Evolutionary conservation across 2,329 filamentous ascomycete genomes (phyloP).

Genomic region (Myriosclerotinia scirpicola): DNA sequence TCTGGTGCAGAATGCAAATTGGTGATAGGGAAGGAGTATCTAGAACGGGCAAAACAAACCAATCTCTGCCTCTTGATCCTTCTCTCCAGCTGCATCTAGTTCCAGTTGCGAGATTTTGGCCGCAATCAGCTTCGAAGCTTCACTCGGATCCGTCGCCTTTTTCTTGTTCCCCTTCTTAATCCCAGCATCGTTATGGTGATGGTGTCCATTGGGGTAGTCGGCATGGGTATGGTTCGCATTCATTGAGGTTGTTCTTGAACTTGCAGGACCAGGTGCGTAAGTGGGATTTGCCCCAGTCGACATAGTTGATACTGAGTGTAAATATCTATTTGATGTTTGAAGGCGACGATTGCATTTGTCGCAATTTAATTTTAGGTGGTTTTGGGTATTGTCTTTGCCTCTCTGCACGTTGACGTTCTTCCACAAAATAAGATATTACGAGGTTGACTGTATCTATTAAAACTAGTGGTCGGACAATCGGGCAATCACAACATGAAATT

Average conservation of each 20-base stretch:
- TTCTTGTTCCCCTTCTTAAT: slow-evolving; percentile 82
- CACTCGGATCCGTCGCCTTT: slow-evolving; percentile 79
- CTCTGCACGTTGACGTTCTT: slow-evolving; percentile 23
- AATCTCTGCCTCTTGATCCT: slow-evolving; percentile 94
- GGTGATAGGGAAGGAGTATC: slow-evolving; percentile 20
- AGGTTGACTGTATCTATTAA: slow-evolving; percentile 20
- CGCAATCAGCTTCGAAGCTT: slow-evolving; percentile 87
- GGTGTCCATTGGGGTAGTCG: slow-evolving; percentile 41
- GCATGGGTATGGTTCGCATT: slow-evolving; percentile 35
- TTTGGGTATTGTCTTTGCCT: slow-evolving; percentile 18
- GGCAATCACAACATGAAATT: slow-evolving; percentile 23
- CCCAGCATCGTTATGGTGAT: slow-evolving; percentile 47
- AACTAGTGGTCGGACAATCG: slow-evolving; percentile 23
- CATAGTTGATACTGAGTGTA: slow-evolving; percentile 30
- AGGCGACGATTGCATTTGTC: slow-evolving; percentile 17
- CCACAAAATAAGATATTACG: slow-evolving; percentile 23
- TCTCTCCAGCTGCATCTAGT: slow-evolving; percentile 87
- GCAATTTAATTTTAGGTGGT: slow-evolving; percentile 18
- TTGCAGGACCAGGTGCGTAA: slow-evolving; percentile 43
- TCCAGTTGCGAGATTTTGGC: slow-evolving; percentile 95
- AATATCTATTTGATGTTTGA: slow-evolving; percentile 23
- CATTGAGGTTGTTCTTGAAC: slow-evolving; percentile 36
- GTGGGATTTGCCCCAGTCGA: slow-evolving; percentile 41
- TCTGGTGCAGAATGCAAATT: slow-evolving; percentile 7
- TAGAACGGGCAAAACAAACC: slow-evolving; percentile 56